Evolutionary conservation across 1,284 basidiomycete species (phyloP).

Genomic region (Apiotrichum laibachii): DNA sequence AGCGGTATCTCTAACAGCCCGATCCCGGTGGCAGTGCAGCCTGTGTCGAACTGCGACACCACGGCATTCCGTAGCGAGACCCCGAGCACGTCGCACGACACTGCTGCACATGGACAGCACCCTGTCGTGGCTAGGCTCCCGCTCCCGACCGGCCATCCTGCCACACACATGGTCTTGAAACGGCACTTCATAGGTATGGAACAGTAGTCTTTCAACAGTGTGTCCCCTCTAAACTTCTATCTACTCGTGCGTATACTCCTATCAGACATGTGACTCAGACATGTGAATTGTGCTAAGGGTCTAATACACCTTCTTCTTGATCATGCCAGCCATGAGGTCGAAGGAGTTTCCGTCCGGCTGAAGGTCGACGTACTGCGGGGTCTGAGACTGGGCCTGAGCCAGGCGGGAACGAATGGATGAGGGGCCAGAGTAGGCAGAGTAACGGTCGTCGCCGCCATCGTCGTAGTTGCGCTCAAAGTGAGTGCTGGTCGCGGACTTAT

Average conservation of each 20-base stretch:
- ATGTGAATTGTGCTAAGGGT: background rate
- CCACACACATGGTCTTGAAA: background rate
- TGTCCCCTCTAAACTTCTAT: background rate
- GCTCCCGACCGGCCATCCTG: no score
- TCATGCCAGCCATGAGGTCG: slow-evolving; percentile 87
- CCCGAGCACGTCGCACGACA: no score
- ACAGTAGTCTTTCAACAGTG: background rate
- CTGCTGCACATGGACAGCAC: no score
- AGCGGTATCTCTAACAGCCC: no score
- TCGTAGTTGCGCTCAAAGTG: slow-evolving; percentile 37
- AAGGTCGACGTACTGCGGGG: slow-evolving; percentile 55
- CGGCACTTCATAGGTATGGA: no score
- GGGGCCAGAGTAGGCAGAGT: background rate
- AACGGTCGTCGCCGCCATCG: slow-evolving; percentile 38
- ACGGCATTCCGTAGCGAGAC: no score
- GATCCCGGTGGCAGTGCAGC: no score
- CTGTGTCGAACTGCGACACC: no score
- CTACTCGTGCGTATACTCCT: no score
- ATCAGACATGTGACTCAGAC: no score
- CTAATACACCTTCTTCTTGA: slow-evolving; percentile 61
- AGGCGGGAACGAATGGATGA: background rate
- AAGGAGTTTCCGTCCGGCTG: slow-evolving; percentile 98
- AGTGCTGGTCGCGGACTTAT: slow-evolving; percentile 36
- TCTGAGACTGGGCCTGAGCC: slow-evolving; percentile 9
- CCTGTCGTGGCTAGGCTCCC: no score